Conservation (phyloP, 345 rosid genomes). For the Pugionium dolabratum region DNA sequence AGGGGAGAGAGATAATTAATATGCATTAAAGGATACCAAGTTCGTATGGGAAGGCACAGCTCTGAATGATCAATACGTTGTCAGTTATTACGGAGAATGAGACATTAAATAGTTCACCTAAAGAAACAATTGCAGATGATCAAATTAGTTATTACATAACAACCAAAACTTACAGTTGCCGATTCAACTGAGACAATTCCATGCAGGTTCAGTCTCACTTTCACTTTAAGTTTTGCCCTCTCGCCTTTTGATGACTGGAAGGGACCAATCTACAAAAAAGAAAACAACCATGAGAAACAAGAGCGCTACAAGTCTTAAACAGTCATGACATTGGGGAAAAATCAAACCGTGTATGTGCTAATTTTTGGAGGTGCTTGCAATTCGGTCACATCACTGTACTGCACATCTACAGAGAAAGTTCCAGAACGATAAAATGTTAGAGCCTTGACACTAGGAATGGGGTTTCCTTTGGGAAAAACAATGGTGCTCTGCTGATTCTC, state of each 20-base stretch:
- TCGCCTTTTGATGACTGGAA: slow-evolving; percentile 74
- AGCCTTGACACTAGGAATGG: slow-evolving; percentile 84
- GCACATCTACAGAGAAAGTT: slow-evolving; percentile 78
- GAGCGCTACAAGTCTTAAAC: slow-evolving; percentile 16
- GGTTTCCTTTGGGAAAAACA: slow-evolving; percentile 87
- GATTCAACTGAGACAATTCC: slow-evolving; percentile 84
- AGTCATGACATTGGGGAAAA: not conserved
- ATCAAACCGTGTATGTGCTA: slow-evolving; percentile 72
- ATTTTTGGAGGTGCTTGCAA: slow-evolving; percentile 73
- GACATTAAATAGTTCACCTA: not conserved
- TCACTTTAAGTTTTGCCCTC: slow-evolving; percentile 82
- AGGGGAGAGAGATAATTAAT: not conserved
- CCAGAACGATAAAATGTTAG: slow-evolving; percentile 77
- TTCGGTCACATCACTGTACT: slow-evolving; percentile 62
- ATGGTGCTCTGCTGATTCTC: slow-evolving; percentile 77
- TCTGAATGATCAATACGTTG: not conserved
- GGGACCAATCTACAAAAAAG: slow-evolving; percentile 75
- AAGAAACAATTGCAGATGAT: not conserved
- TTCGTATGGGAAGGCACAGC: not conserved
- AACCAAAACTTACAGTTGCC: slow-evolving; percentile 62
- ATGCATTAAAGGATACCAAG: not conserved
- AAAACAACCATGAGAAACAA: slow-evolving; percentile 30
- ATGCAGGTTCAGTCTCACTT: slow-evolving; percentile 80
- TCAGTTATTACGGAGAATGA: not conserved
- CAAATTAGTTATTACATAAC: not conserved